Evolutionary conservation across 305 asterid species (phyloP).

Genomic region (Lippia alba): DNA sequence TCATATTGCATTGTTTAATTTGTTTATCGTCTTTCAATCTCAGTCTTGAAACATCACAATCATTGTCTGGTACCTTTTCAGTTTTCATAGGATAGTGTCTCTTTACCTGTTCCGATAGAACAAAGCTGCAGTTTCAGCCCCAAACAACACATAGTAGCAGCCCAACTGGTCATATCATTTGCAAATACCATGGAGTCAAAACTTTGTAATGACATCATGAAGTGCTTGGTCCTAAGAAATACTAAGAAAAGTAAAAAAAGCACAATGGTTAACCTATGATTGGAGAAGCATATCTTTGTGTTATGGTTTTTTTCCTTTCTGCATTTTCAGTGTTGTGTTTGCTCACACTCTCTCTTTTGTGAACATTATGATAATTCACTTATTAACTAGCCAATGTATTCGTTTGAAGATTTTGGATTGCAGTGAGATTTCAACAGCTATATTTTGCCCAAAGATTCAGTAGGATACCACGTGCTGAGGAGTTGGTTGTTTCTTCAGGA

Average conservation of each 20-base stretch:
- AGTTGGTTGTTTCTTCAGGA: conserved; percentile 68
- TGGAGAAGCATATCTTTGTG: conserved; percentile 21
- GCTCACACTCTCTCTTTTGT: conserved; percentile 12
- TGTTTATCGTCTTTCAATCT: conserved; percentile 12
- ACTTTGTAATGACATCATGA: conserved; percentile 7
- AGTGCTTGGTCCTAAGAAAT: conserved; percentile 3
- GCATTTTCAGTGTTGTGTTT: conserved; percentile 23
- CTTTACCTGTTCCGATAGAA: conserved; percentile 19
- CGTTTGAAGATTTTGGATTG: conserved; percentile 90
- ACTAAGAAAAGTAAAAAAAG: conserved; percentile 11
- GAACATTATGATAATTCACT: conserved; percentile 20
- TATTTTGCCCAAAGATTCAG: conserved; percentile 69
- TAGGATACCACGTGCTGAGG: conserved; percentile 63
- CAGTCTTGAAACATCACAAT: conserved; percentile 18
- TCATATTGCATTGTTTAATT: not conserved
- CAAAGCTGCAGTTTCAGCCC: conserved; percentile 26
- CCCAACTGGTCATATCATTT: conserved; percentile 17
- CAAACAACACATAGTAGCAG: conserved; percentile 18
- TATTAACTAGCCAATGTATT: conserved; percentile 34
- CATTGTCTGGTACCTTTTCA: conserved; percentile 24
- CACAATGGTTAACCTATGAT: conserved; percentile 16
- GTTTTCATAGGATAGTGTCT: conserved; percentile 18
- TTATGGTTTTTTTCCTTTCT: conserved; percentile 2
- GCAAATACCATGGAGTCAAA: conserved; percentile 24
- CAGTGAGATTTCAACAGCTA: conserved; percentile 72